Conservation (phyloP, 2,329 filamentous ascomycete genomes). For the Fusarium abutilonis region DNA sequence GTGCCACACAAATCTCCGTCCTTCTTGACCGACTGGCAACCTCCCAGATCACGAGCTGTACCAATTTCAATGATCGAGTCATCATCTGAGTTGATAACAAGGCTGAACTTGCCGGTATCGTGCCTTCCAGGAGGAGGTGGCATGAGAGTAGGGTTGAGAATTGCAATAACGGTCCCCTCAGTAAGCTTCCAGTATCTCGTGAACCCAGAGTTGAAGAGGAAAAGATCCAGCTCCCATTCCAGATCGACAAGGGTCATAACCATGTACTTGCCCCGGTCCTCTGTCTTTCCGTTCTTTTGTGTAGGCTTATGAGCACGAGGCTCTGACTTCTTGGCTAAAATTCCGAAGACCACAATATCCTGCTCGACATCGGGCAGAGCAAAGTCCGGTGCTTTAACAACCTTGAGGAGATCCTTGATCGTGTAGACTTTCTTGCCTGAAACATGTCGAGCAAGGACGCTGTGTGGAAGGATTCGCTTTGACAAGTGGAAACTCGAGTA, state of each 20-base stretch:
- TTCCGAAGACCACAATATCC: slow-evolving; percentile 88
- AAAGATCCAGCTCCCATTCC: slow-evolving; percentile 90
- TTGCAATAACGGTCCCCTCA: slow-evolving; percentile 88
- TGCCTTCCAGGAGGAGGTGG: slow-evolving; percentile 79
- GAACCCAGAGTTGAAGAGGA: slow-evolving; percentile 90
- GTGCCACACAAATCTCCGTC: slow-evolving; percentile 81
- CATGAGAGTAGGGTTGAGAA: slow-evolving; percentile 92
- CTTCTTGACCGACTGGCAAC: slow-evolving; percentile 85
- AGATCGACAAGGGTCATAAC: slow-evolving; percentile 87
- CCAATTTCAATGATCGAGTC: slow-evolving; percentile 94
- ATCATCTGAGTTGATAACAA: slow-evolving; percentile 85
- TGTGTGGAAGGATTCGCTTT: slow-evolving; percentile 83
- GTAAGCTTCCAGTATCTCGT: slow-evolving; percentile 94
- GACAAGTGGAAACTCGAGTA: slow-evolving; percentile 88
- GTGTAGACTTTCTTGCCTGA: slow-evolving; percentile 79
- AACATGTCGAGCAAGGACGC: slow-evolving; percentile 79
- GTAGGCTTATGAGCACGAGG: slow-evolving; percentile 69
- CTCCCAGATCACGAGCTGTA: slow-evolving; percentile 83
- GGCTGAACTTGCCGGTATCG: slow-evolving; percentile 84
- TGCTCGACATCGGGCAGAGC: slow-evolving; percentile 83
- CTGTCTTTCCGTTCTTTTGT: slow-evolving; percentile 57
- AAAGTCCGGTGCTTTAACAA: slow-evolving; percentile 84
- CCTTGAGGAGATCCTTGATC: slow-evolving; percentile 82
- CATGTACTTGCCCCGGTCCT: slow-evolving; percentile 87
- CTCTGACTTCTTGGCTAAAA: slow-evolving; percentile 88